Evolutionary conservation across 108 stramenopile species (phyloP), one percentile per base, ranked within the genome.

Genomic region (Craspedostauros australis): DNA sequence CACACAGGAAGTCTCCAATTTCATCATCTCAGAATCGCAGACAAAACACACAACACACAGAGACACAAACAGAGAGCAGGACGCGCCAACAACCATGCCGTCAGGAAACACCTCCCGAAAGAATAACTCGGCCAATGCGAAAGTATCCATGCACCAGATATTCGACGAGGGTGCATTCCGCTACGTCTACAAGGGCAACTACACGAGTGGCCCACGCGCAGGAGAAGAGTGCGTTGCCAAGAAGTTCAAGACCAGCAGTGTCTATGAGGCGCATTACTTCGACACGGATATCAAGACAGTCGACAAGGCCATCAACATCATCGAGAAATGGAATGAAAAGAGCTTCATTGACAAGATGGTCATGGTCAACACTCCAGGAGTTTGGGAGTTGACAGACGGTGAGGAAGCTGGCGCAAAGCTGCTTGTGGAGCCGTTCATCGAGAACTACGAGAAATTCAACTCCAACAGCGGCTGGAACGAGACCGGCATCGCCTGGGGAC

Each of bases 391-490:
- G n/a, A n/a, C n/a, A n/a, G n/a, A n/a, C n/a, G n/a, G n/a, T n/a
- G n/a, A n/a, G n/a, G n/a, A n/a, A n/a, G n/a, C n/a, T 9, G 64
- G 71, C 18, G 69, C 50, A 37, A 58, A 59, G 44, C 81, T 81
- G 54, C 29, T 86, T 18, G 84, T 79, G 22, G 79, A 86, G 46
- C 84, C 84, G 2, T 39, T 86, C 55, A 86, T 86, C 49, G 74
- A 80, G 4, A 48, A 77, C 39, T 86, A 66, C 45, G 64, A 55
- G 27, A 86, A 79, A 50, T 86, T 71, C 38, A 86, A 74, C 8
- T 73, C 75, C 42, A 86, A 86, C 58, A 74, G 50, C 53, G 84
- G 84, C 16, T 86, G 77, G 75, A 86, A 81, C 25, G 66, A 56
- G 8, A 65, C 69, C 50, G 50, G 50, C 22, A 37, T 27, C 23